Evolutionary conservation across 495 filamentous ascomycete genomes (phyloP), one percentile per base, ranked within the genome.

Genomic region (Cercophora scortea): DNA sequence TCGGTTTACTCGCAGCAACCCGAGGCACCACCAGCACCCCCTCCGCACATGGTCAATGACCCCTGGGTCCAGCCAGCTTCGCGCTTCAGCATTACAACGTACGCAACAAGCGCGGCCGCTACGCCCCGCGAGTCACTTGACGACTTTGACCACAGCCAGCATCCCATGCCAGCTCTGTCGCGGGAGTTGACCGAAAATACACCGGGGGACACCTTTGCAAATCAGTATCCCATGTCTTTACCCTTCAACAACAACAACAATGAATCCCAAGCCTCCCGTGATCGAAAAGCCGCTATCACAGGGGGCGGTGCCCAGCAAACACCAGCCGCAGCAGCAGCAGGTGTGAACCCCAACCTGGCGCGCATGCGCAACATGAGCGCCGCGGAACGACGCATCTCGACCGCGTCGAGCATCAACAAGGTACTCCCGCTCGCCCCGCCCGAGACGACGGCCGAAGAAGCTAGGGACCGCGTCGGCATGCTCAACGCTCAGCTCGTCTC

Each of bases 51-150:
- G 2, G 2, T 25, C 25, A 51, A 56, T 46, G 66, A 70, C 7
- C 57, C 61, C 12, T 73, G 66, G 65, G 59, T 66, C 13, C 74
- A 84, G 46, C 85, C 82, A 8, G 61, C 65, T 0, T 90, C 86
- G 49, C 86, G 85, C 40, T 89, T 88, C 71, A 89, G 84, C 64
- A 70, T 82, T 44, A 85, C 85, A 13, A 89, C 87, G 3, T 85
- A 85, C 61, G 79, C 81, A n/a, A 74, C 80, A 3, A 75, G 74
- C 15, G 73, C 71, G 34, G 73, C 73, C 13, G 75, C 73, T 41
- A 82, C 84, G 34, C 82, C 82, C 15, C 74, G 75, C 9, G 76
- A 77, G 16, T 79, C 77, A 33, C 63, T 75, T 34, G 71, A 78
- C 45, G 63, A 72, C 32, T 47, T 48, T 25, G 18, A 53, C 41